phyloP scores from a whole-genome alignment of 169 alveolate genomes.

The Hepatocystis sp. region DNA sequence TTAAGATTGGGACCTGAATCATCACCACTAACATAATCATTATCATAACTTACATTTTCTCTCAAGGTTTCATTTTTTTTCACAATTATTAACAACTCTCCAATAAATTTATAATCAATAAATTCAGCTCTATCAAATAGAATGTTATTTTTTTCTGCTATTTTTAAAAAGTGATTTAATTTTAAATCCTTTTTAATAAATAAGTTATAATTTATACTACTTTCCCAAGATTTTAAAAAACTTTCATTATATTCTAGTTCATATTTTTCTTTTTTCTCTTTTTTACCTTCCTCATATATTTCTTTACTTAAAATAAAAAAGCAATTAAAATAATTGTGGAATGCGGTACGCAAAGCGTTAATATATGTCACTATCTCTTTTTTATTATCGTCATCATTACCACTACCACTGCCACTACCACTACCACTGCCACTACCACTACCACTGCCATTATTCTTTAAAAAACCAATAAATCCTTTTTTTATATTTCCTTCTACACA shows the following conservation, averaged over 20 bases:
- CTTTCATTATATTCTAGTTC: conserved; percentile 25
- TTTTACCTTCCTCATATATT: conserved; percentile 60
- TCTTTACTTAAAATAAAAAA: conserved; percentile 53
- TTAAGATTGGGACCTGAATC: too few species aligned
- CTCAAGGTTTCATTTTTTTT: too few species aligned
- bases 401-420: not conserved
- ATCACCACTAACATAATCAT: too few species aligned
- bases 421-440: not conserved
- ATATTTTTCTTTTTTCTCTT: conserved; percentile 38
- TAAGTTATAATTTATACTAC: conserved; percentile 32
- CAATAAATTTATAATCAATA: conserved; percentile 39
- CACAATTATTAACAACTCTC: conserved; percentile 65
- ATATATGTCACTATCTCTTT: conserved; percentile 19
- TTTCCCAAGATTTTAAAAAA: conserved; percentile 48
- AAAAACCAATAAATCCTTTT: too few species aligned
- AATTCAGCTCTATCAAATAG: conserved; percentile 35
- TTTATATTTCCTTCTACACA: too few species aligned
- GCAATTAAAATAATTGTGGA: conserved; percentile 41
- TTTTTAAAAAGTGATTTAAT: conserved; percentile 63
- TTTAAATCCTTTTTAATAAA: conserved; percentile 65
- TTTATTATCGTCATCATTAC: conserved; percentile 10
- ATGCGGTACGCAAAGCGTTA: conserved; percentile 34
- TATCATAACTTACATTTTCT: too few species aligned
- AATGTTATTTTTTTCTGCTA: conserved; percentile 48
- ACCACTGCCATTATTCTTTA: too few species aligned